Evolutionary conservation across 305 asterid genomes (phyloP).

Genomic region (Ruellia speciosa): DNA sequence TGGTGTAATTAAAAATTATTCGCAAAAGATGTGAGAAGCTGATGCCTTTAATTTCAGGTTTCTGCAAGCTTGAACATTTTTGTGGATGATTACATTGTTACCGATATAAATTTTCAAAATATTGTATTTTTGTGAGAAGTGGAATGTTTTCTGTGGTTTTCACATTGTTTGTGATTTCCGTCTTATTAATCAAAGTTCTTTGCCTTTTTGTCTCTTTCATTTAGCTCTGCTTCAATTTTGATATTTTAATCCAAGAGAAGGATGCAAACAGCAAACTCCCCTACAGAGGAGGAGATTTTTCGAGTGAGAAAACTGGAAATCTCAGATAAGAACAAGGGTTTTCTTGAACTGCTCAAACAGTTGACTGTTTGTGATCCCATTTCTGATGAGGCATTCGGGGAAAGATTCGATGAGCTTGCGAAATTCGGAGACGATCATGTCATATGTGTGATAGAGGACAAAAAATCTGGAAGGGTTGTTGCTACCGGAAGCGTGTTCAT

Average conservation of each 20-base stretch:
- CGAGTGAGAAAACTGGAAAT: slow-evolving; percentile 53
- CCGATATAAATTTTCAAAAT: no score
- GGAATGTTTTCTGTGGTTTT: not conserved
- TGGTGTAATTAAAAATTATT: no score
- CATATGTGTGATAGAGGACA: slow-evolving; percentile 58
- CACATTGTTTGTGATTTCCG: not conserved
- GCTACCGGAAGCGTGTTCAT: slow-evolving; percentile 72
- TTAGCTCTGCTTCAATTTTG: not conserved
- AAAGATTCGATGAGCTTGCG: slow-evolving; percentile 28
- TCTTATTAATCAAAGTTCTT: not conserved
- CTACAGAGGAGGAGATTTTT: slow-evolving; percentile 30
- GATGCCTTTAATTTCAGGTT: no score
- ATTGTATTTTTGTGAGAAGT: no score
- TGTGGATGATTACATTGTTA: no score
- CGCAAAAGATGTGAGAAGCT: no score
- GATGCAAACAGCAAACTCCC: slow-evolving; percentile 25
- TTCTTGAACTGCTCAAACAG: slow-evolving; percentile 33
- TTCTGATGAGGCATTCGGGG: slow-evolving; percentile 30
- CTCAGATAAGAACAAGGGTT: slow-evolving; percentile 37
- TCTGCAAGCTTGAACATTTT: no score
- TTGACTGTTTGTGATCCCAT: slow-evolving; percentile 32
- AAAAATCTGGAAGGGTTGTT: slow-evolving; percentile 39
- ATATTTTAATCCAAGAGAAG: slow-evolving; percentile 4
- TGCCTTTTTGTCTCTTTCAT: not conserved
- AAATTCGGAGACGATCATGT: slow-evolving; percentile 43